Conservation (phyloP, 176 grass and related monocot species). For the Ensete ventricosum region DNA sequence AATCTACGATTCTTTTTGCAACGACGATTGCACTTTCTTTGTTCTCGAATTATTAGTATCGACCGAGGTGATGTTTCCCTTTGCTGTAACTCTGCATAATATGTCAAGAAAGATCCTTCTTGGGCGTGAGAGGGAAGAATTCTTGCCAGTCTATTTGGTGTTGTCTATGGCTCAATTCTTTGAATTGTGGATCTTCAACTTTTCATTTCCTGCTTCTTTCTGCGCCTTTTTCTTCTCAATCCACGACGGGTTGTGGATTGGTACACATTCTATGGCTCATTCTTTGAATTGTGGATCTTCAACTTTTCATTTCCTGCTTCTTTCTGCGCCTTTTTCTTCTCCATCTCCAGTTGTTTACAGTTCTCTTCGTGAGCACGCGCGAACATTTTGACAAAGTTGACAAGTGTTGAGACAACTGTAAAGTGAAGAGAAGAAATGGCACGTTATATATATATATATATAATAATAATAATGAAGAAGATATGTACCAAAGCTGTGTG, state of each 20-base stretch:
- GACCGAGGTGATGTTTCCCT: background rate
- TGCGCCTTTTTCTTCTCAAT: conserved; percentile 66
- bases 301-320: conserved; percentile 80
- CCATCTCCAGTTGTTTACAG: conserved; percentile 67
- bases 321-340: conserved; percentile 87
- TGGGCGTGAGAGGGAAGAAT: background rate
- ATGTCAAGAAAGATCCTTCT: background rate
- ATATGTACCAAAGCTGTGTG: background rate
- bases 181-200: too few species aligned
- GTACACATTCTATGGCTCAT: conserved; percentile 34
- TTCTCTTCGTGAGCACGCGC: conserved; percentile 82
- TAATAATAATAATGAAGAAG: too few species aligned
- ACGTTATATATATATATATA: conserved; percentile 18
- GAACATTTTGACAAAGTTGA: conserved; percentile 81
- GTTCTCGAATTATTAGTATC: background rate
- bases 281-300: conserved; percentile 38
- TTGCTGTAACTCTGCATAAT: background rate
- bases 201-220: too few species aligned
- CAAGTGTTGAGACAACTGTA: conserved; percentile 71
- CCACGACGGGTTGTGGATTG: conserved; percentile 13
- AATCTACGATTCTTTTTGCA: background rate
- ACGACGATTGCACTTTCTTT: background rate
- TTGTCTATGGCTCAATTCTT: background rate
- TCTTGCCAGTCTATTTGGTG: conserved; percentile 20
- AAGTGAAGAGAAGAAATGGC: conserved; percentile 6